Percentiles rank a stretch among this genome's conserved stretches.
Conservation (phyloP, 1,284 basidiomycete genomes). For the Coniophora puteana region DNA sequence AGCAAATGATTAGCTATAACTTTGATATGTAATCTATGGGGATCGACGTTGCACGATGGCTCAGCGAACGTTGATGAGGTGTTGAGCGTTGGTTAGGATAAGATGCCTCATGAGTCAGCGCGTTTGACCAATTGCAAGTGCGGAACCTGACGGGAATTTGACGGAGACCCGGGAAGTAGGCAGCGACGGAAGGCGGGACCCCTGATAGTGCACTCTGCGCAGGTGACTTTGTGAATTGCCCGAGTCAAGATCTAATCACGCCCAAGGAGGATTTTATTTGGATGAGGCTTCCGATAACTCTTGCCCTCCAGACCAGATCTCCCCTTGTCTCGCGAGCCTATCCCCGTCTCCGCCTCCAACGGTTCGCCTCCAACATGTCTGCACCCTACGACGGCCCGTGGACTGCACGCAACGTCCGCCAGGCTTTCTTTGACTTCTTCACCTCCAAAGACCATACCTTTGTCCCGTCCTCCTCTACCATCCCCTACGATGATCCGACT, state of each 20-base stretch:
- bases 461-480: constrained; percentile 90
- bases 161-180: too few species aligned
- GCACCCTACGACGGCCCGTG: constrained; percentile 42
- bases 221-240: too few species aligned
- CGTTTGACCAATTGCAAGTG: too few species aligned
- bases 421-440: constrained; percentile 83
- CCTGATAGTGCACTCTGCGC: too few species aligned
- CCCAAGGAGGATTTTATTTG: constrained; percentile 1
- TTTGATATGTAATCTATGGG: too few species aligned
- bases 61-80: too few species aligned
- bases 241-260: constrained; percentile 20
- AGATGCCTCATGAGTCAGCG: too few species aligned
- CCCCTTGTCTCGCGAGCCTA: constrained; percentile 14
- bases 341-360: constrained; percentile 13
- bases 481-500: constrained; percentile 97
- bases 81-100: too few species aligned
- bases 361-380: constrained; percentile 19
- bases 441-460: constrained; percentile 80
- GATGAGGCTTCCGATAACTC: constrained; percentile 9
- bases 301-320: constrained; percentile 8
- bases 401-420: constrained; percentile 68
- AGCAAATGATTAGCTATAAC: too few species aligned
- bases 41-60: too few species aligned
- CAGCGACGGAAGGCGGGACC: too few species aligned
- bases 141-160: too few species aligned